phyloP scores from a whole-genome alignment of 2,329 filamentous ascomycete genomes.

The Claviceps maximensis region DNA sequence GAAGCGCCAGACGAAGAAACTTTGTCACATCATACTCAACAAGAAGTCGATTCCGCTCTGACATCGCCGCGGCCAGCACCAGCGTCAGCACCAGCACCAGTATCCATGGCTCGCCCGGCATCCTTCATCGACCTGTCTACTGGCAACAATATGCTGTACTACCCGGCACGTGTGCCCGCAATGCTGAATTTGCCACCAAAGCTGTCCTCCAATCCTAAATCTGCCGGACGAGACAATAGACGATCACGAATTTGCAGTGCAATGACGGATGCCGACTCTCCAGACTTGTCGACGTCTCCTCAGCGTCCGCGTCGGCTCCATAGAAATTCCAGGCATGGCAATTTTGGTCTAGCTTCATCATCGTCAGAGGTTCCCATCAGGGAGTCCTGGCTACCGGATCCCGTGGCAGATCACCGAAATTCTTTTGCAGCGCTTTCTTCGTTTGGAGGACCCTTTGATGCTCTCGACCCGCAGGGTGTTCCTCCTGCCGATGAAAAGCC shows the following conservation, averaged over 20 bases:
- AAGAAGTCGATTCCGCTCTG: constrained; percentile 8
- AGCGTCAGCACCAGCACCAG: constrained; percentile 14
- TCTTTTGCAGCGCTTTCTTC: constrained; percentile 21
- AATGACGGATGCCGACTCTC: constrained; percentile 27
- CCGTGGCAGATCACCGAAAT: constrained; percentile 24
- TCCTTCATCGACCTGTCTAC: constrained; percentile 52
- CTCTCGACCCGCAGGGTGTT: constrained; percentile 8
- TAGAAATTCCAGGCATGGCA: constrained; percentile 13
- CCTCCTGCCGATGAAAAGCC: constrained; percentile 4
- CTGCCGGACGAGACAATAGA: constrained; percentile 51
- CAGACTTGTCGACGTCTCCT: constrained; percentile 1
- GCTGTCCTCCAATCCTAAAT: constrained; percentile 60
- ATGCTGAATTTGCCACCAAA: constrained; percentile 88
- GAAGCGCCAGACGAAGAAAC: constrained; percentile 34
- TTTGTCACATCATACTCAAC: constrained; percentile 10
- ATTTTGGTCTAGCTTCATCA: constrained; percentile 8
- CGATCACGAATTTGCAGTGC: constrained; percentile 59
- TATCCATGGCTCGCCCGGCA: constrained; percentile 28
- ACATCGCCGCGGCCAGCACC: constrained; percentile 4
- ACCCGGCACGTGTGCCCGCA: constrained; percentile 84
- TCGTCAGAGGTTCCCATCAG: constrained; percentile 10
- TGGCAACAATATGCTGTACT: constrained; percentile 78
- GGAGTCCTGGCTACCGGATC: constrained; percentile 33
- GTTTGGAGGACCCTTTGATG: constrained; percentile 10
- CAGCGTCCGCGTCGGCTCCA: constrained; percentile 8